Base-by-base conservation (phyloP, 768 basidiomycete genomes). In the Podaxis mareebaensis region DNA sequence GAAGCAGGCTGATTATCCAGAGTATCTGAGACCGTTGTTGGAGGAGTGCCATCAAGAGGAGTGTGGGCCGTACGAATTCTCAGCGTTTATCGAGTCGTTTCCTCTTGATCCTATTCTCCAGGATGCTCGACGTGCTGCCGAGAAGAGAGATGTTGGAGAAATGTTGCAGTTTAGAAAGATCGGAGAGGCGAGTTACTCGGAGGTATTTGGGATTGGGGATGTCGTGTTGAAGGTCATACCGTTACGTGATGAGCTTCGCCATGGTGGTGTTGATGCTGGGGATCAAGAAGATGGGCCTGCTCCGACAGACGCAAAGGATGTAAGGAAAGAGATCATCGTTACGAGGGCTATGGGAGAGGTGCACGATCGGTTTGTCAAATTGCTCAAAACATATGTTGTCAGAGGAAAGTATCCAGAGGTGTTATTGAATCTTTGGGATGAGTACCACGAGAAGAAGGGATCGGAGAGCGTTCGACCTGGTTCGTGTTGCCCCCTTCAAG, bases 181-280 rank as follows among this genome's bases (percentile, higher is more conserved):
- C 52, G 96, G 96, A 46, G 97, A 99, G 77, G 97, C 97, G 6
- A 93, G 92, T 54, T 99, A 91, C 74, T 96, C 94, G 0, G 97
- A 99, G 71, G 97, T 99, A 30, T 99, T 93, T 73, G 91, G 91
- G 7, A 89, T 95, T 56, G 90, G 90, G 2, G 85, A 91, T 67
- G 86, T 96, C 38, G 95, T 96, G n/a, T 81, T 96, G 66, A 96
- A 96, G 78, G 83, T 97, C 51, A 87, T 96, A 40, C 95, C 94
- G 5, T 74, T 95, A 40, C 80, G 86, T 55, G 79, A 84, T 65
- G 87, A 88, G 68, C 77, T 68, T 39, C 69, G 42, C 44, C 44
- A 3, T 33, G 33, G 64, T 58, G 55, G 51, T 52, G 22, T 63
- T 61, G 55, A 57, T 55, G 40, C 61, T 63, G 33, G 63, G 62